Percentiles rank a stretch among this genome's conserved stretches.
Evolutionary conservation across 2,329 filamentous ascomycete genomes (phyloP).

Genomic region (Cladosporium colombiae): DNA sequence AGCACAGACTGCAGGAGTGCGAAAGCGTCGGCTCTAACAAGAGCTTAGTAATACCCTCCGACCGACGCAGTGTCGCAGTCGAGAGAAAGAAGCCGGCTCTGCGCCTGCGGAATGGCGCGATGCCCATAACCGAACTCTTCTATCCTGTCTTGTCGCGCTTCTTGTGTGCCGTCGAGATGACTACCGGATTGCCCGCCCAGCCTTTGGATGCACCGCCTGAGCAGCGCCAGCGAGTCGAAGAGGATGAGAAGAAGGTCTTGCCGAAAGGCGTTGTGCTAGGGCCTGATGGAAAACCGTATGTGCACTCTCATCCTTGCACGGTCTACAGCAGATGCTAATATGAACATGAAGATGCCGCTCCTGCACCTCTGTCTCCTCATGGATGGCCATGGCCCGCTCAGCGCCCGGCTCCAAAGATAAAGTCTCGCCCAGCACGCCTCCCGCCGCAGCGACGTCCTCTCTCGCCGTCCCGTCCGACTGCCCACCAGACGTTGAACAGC

Average conservation of each 20-base stretch:
- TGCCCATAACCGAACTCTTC: slow-evolving; percentile 39
- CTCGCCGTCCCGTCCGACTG: slow-evolving; percentile 63
- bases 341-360: slow-evolving; percentile 62
- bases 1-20: slow-evolving; percentile 17
- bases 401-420: slow-evolving; percentile 40
- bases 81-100: background rate
- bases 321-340: background rate
- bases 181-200: slow-evolving; percentile 41
- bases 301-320: slow-evolving; percentile 16
- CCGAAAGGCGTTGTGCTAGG: slow-evolving; percentile 74
- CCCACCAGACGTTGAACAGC: slow-evolving; percentile 82
- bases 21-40: background rate
- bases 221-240: slow-evolving; percentile 27
- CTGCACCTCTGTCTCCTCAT: slow-evolving; percentile 64
- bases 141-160: slow-evolving; percentile 43
- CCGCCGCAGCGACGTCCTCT: slow-evolving; percentile 35
- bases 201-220: slow-evolving; percentile 37
- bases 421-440: slow-evolving; percentile 36
- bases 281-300: slow-evolving; percentile 83
- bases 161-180: slow-evolving; percentile 39
- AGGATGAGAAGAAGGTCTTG: slow-evolving; percentile 52
- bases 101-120: slow-evolving; percentile 22
- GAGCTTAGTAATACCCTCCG: slow-evolving; percentile 13
- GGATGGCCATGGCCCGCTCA: slow-evolving; percentile 59
- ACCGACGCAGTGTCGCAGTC: slow-evolving; percentile 4